phyloP scores from a whole-genome alignment of 1,284 basidiomycete species.

The Amylostereum areolatum region DNA sequence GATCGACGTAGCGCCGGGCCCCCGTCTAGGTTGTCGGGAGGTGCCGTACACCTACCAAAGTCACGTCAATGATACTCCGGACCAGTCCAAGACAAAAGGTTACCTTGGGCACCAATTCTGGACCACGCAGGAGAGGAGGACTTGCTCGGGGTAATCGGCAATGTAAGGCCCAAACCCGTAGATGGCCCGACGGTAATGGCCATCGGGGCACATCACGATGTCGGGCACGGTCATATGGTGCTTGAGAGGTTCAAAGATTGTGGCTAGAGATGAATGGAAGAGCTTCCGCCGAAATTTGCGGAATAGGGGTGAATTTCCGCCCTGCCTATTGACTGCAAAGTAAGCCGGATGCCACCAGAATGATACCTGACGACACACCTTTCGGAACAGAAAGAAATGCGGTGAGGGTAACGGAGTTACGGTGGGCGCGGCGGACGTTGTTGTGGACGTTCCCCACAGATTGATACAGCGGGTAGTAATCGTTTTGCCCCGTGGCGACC shows the following conservation, averaged over 20 bases:
- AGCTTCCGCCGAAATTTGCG: constrained; percentile 5
- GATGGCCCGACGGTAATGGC: constrained; percentile 5
- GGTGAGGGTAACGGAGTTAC: constrained; percentile 14
- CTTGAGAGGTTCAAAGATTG: constrained; percentile 2
- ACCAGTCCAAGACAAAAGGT: background rate
- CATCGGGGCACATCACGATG: constrained; percentile 5
- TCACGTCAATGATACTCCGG: background rate
- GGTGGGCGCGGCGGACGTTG: constrained; percentile 17
- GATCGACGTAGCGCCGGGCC: background rate
- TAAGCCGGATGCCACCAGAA: background rate
- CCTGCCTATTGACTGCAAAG: background rate
- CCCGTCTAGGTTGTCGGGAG: background rate
- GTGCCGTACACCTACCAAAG: background rate
- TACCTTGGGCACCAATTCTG: constrained; percentile 2
- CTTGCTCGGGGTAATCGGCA: constrained; percentile 7
- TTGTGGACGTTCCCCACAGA: constrained; percentile 16
- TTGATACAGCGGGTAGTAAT: constrained; percentile 18
- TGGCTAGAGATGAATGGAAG: constrained; percentile 3
- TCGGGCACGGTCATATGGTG: constrained; percentile 3
- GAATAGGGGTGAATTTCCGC: background rate
- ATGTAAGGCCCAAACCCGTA: constrained; percentile 8
- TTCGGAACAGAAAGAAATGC: constrained; percentile 22
- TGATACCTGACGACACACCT: constrained; percentile 4
- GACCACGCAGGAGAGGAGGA: background rate
- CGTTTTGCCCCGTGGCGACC: constrained; percentile 17